Percentiles rank a stretch among this genome's conserved stretches.
Conservation (phyloP, 352 stramenopile species). For the Phytophthora colocasiae region DNA sequence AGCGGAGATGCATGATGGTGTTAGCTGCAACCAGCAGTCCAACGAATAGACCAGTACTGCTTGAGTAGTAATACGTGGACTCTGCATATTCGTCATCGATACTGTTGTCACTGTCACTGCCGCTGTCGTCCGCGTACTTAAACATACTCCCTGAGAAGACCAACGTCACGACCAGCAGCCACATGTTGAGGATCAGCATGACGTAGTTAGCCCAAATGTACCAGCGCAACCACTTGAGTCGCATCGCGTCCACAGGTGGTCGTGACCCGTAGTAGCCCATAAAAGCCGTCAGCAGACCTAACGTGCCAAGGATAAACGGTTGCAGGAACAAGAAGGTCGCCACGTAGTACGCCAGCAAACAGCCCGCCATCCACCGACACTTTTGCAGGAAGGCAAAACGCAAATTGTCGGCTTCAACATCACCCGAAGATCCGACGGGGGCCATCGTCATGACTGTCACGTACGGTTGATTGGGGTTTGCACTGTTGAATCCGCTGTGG, state of each 20-base stretch:
- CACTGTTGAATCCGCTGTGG: slow-evolving; percentile 12
- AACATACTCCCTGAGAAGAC: slow-evolving; percentile 41
- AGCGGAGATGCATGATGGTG: slow-evolving; percentile 65
- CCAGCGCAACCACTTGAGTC: slow-evolving; percentile 74
- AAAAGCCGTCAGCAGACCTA: slow-evolving; percentile 70
- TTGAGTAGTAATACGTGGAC: slow-evolving; percentile 47
- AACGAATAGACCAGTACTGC: slow-evolving; percentile 54
- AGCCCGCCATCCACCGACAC: slow-evolving; percentile 62
- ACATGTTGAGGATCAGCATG: slow-evolving; percentile 75
- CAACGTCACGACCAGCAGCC: slow-evolving; percentile 59
- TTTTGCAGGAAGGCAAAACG: slow-evolving; percentile 70
- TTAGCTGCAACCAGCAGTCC: slow-evolving; percentile 61
- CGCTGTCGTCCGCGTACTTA: slow-evolving; percentile 20
- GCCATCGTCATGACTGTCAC: slow-evolving; percentile 47
- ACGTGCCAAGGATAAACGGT: slow-evolving; percentile 66
- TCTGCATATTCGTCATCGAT: slow-evolving; percentile 27
- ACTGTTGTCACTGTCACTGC: slow-evolving; percentile 24
- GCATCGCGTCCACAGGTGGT: slow-evolving; percentile 59
- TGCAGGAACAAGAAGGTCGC: slow-evolving; percentile 78
- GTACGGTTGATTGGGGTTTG: slow-evolving; percentile 35
- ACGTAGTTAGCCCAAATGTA: slow-evolving; percentile 80
- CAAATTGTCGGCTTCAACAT: slow-evolving; percentile 43
- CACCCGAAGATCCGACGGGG: slow-evolving; percentile 24
- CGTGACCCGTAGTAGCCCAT: slow-evolving; percentile 70
- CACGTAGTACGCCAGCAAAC: slow-evolving; percentile 77